Percentiles rank a stretch among this genome's conserved stretches.
phyloP scores from a whole-genome alignment of 495 filamentous ascomycete species.

The Penicillium canescens region DNA sequence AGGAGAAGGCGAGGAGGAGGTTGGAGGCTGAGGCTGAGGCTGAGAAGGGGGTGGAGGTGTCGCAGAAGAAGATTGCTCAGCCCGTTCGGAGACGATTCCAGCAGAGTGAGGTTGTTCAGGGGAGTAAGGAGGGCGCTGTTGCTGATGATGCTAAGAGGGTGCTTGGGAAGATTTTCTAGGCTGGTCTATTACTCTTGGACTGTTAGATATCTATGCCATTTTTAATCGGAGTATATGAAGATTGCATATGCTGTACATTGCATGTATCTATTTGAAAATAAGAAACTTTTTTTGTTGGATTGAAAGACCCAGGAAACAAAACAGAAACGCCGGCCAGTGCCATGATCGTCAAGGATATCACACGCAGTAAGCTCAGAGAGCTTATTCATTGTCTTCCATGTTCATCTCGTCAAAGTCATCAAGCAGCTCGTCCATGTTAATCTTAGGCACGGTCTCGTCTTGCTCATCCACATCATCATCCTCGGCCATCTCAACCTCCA shows the following conservation, averaged over 20 bases:
- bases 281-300: conserved; percentile 13
- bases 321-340: conserved; percentile 28
- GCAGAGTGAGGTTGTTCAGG: conserved; percentile 62
- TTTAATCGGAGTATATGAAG: not conserved
- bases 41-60: conserved; percentile 14
- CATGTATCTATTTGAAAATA: conserved; percentile 14
- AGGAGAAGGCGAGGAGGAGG: conserved; percentile 54
- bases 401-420: conserved; percentile 79
- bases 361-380: conserved; percentile 8
- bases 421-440: conserved; percentile 80
- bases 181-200: not conserved
- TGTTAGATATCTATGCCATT: conserved; percentile 5
- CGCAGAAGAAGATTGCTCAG: conserved; percentile 21
- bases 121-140: conserved; percentile 46
- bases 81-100: conserved; percentile 64
- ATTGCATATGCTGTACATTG: conserved; percentile 8
- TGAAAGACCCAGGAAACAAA: conserved; percentile 8
- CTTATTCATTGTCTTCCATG: conserved; percentile 45
- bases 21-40: conserved; percentile 19
- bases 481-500: conserved; percentile 65
- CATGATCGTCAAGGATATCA: conserved; percentile 33
- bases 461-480: conserved; percentile 64
- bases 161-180: conserved; percentile 74
- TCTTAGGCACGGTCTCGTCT: conserved; percentile 59
- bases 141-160: conserved; percentile 74